Evolutionary conservation across 2,329 filamentous ascomycete species (phyloP), one percentile per base, ranked within the genome.

Genomic region (Hymenoscyphus scutula): DNA sequence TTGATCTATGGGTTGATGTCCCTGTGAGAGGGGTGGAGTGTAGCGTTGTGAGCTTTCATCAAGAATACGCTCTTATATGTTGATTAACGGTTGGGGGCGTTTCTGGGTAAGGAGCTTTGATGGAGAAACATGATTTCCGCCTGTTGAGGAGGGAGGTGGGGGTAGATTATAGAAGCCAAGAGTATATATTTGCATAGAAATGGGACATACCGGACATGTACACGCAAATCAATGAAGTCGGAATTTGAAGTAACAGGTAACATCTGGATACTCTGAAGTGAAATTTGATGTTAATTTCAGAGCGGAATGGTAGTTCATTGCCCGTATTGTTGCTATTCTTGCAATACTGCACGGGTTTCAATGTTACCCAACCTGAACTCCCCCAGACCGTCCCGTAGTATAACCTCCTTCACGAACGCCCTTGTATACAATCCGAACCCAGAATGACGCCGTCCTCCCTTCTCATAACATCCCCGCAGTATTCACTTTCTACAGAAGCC

Each of bases 171-270:
- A 59, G 57, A 59, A 53, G 45, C 45, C 41, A 11, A 48, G 23
- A 53, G 29, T 59, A 59, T 37, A 53, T 53, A 53, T 59, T 41
- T 59, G 57, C 45, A 59, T 53, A 53, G 41, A 59, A 17, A 34
- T 53, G 30, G 17, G 38, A 48, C 41, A 48, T 48, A 48, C 41
- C 23, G 41, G n/a, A 17, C 41, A 48, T 48, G 41, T 48, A 48
- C 41, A 25, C 41, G n/a, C 41, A 48, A 10, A 48, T 23, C 41
- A 25, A 48, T 23, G n/a, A 48, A 48, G 41, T 48, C 7, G 41
- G 41, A 10, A 48, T 23, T 19, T 19, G 17, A 19, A 23, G n/a
- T n/a, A n/a, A n/a, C n/a, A n/a, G n/a, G n/a, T n/a, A n/a, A n/a
- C n/a, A n/a, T n/a, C 7, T 7, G 3, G 5, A 25, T 8, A 48